Evolutionary conservation across 1,284 basidiomycete genomes (phyloP).

Genomic region (Ceratobasidium sp.): DNA sequence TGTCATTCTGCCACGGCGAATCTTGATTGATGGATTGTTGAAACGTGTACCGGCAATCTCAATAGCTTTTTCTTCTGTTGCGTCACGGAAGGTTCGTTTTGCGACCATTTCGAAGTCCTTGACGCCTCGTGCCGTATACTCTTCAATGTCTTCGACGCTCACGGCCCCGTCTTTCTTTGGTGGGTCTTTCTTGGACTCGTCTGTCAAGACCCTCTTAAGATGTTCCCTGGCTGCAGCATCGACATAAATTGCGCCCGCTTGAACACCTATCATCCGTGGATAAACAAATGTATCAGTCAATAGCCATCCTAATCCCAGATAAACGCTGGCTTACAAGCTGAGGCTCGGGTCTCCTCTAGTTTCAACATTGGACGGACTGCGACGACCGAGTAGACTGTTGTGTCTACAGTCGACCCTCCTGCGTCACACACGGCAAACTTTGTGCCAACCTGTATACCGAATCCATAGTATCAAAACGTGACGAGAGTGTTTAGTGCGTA

Average conservation of each 20-base stretch:
- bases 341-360: slow-evolving; percentile 2
- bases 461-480: neutral
- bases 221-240: neutral
- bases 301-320: neutral
- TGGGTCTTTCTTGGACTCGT: neutral
- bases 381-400: slow-evolving; percentile 6
- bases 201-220: neutral
- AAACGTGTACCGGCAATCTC: slow-evolving; percentile 15
- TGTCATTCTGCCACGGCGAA: slow-evolving; percentile 17
- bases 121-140: neutral
- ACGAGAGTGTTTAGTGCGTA: neutral
- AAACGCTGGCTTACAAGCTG: slow-evolving; percentile 9
- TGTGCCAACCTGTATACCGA: neutral
- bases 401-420: slow-evolving; percentile 22
- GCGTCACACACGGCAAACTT: slow-evolving; percentile 33
- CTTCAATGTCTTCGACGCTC: neutral
- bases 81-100: slow-evolving; percentile 21
- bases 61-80: slow-evolving; percentile 1
- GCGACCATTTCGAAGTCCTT: slow-evolving; percentile 32
- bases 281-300: neutral
- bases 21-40: slow-evolving; percentile 7
- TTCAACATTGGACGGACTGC: neutral
- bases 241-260: slow-evolving; percentile 20
- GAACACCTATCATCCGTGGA: neutral
- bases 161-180: slow-evolving; percentile 1